Evolutionary conservation across 306 rosid species (phyloP).

Genomic region (Quercus ilex): DNA sequence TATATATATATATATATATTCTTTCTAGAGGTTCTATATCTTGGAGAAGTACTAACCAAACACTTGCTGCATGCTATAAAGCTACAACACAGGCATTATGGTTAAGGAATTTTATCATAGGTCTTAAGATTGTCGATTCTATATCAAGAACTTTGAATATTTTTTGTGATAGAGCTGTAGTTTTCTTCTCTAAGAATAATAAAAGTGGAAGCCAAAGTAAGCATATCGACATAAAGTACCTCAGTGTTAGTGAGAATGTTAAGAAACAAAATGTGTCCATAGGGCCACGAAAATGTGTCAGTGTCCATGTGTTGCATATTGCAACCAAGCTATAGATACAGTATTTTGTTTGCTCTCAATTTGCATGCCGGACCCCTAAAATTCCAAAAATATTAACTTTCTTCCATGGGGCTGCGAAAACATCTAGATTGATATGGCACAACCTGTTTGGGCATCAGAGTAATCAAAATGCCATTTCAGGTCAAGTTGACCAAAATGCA

Average conservation of each 20-base stretch:
- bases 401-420: too few relatives aligned
- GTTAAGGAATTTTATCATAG: too few relatives aligned
- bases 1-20: too few relatives aligned
- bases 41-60: neutral
- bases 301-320: too few relatives aligned
- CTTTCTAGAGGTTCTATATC: neutral
- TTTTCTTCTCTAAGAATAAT: neutral
- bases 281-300: too few relatives aligned
- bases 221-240: neutral
- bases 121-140: too few relatives aligned
- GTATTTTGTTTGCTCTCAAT: too few relatives aligned
- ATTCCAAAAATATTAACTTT: too few relatives aligned
- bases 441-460: too few relatives aligned
- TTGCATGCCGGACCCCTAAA: fast-evolving
- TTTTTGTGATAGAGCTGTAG: neutral
- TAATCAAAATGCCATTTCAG: too few relatives aligned
- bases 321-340: neutral
- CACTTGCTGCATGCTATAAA: neutral
- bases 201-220: neutral
- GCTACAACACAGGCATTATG: neutral
- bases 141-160: neutral
- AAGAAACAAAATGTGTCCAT: neutral
- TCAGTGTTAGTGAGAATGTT: neutral
- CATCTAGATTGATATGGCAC: too few relatives aligned
- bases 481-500: too few relatives aligned